Percentiles rank a stretch among this genome's conserved stretches.
Conservation (phyloP, 768 basidiomycete genomes). For the Kwoniella newhampshirensis region DNA sequence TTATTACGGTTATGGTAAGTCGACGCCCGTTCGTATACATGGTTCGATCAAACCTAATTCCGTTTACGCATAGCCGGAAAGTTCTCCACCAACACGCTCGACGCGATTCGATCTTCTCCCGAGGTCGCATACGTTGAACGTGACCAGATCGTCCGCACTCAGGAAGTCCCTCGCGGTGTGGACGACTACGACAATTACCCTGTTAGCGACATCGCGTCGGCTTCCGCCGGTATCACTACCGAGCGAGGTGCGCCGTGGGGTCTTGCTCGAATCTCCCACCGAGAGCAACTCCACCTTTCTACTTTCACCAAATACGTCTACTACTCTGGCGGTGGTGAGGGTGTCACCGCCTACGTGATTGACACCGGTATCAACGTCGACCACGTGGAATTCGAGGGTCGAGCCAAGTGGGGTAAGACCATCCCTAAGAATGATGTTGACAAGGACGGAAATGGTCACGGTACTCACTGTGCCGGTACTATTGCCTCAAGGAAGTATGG, state of each 20-base stretch:
- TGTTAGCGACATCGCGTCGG: constrained; percentile 19
- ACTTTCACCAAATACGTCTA: constrained; percentile 85
- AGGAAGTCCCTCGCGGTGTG: constrained; percentile 56
- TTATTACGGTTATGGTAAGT: constrained; percentile 58
- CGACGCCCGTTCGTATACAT: not conserved
- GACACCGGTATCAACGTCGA: constrained; percentile 69
- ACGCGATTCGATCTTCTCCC: constrained; percentile 74
- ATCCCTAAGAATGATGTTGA: constrained; percentile 80
- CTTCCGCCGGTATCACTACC: constrained; percentile 24
- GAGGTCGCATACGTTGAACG: constrained; percentile 90
- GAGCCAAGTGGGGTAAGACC: constrained; percentile 79
- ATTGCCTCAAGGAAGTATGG: constrained; percentile 92
- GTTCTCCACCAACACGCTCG: constrained; percentile 69
- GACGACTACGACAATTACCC: constrained; percentile 30
- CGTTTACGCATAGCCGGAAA: constrained; percentile 61
- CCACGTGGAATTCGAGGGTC: constrained; percentile 80
- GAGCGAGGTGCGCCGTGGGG: constrained; percentile 62
- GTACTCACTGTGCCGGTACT: constrained; percentile 90
- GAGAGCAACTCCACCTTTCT: constrained; percentile 67
- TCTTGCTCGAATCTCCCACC: constrained; percentile 90
- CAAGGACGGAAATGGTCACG: constrained; percentile 92
- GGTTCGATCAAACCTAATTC: not conserved
- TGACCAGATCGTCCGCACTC: constrained; percentile 86
- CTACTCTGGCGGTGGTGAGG: constrained; percentile 71
- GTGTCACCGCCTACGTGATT: constrained; percentile 76